Conservation (phyloP, 164 flowering plant genomes). For the Berberis thunbergii region DNA sequence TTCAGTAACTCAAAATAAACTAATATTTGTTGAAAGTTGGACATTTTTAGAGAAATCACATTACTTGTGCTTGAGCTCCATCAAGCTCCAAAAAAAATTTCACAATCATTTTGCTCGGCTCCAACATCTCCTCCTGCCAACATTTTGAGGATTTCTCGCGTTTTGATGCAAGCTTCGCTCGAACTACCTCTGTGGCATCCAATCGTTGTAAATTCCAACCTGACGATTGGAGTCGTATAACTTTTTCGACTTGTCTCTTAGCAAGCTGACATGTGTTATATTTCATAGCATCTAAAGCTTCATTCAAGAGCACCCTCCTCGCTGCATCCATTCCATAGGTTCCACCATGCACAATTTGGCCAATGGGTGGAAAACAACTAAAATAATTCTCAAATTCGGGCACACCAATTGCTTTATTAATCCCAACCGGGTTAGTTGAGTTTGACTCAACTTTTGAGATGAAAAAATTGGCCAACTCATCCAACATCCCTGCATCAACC, state of each 20-base stretch:
- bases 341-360: too few relatives aligned
- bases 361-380: slow-evolving; percentile 15
- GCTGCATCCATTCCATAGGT: slow-evolving; percentile 8
- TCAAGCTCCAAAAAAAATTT: slow-evolving; percentile 49
- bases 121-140: slow-evolving; percentile 67
- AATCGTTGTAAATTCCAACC: slow-evolving; percentile 75
- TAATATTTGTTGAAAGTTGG: too few relatives aligned
- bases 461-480: slow-evolving; percentile 57
- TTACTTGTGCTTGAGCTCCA: too few relatives aligned
- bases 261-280: slow-evolving; percentile 82
- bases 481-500: slow-evolving; percentile 73
- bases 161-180: slow-evolving; percentile 27
- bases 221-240: slow-evolving; percentile 40
- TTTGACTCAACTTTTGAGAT: slow-evolving; percentile 9
- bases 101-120: slow-evolving; percentile 75
- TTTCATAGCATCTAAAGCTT: slow-evolving; percentile 62
- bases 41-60: too few relatives aligned
- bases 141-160: slow-evolving; percentile 19
- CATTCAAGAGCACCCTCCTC: slow-evolving; percentile 30
- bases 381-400: slow-evolving; percentile 80
- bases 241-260: slow-evolving; percentile 61
- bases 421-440: slow-evolving; percentile 20
- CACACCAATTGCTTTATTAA: slow-evolving; percentile 73
- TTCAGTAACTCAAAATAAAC: too few relatives aligned
- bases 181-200: slow-evolving; percentile 63